Evolutionary conservation across 2,329 filamentous ascomycete genomes (phyloP), one percentile per base, ranked within the genome.

Genomic region (Trichoderma afroharzianum): DNA sequence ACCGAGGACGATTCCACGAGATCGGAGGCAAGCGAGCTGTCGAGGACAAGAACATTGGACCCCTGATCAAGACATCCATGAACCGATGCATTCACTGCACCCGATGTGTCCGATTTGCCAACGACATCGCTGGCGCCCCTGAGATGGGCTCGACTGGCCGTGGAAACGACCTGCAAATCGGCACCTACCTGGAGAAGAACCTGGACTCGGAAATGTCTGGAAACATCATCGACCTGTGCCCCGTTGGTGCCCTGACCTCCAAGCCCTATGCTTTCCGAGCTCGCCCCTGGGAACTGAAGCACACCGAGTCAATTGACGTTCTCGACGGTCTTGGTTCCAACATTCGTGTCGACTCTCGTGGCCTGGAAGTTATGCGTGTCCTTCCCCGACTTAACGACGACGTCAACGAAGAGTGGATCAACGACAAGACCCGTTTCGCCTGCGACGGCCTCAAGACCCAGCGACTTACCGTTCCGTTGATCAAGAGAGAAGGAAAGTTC

Each of bases 61-160:
- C 96, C 68, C 84, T 99, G 76, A 93, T 99, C 85, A 99, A 99
- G 90, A 99, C 96, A 4, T 99, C 96, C 63, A 99, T 99, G 96
- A 99, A 99, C 88, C 90, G 96, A 81, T 99, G 96, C 84, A 99
- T 99, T 79, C 96, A 99, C 87, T 99, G 96, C 88, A 99, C 96
- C 74, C 91, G 96, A 79, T 99, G 96, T 84, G 90, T 99, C 77
- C 94, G 96, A 80, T 99, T 99, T 83, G 93, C 96, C 81, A 99
- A 98, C 84, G 96, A 99, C 79, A 88, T 99, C 79, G 96, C 96
- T 74, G 96, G 96, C 78, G 96, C 96, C 73, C 94, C 96, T 43
- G 96, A 99, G 83, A 88, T 99, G 78, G 96, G 96, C 76, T 97
- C 95, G 43, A 93, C 93, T 33, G 96, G 96, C 80, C 93, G 96